Conservation (phyloP, 75 land plant species). For the Larix kaempferi region DNA sequence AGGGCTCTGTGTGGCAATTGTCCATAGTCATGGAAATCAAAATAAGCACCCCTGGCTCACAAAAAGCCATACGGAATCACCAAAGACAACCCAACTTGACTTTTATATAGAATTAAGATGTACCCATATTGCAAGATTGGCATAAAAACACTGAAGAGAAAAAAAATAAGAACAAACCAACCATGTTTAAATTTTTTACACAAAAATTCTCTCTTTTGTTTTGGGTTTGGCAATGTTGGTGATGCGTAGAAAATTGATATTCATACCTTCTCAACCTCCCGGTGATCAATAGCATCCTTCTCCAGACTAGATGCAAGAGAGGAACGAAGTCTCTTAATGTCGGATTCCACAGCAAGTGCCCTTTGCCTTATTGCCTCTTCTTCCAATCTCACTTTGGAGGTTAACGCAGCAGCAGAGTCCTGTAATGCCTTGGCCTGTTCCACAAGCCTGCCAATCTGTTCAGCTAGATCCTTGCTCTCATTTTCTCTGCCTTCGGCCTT, state of each 20-base stretch:
- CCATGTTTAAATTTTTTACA: too few relatives aligned
- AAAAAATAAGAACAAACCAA: too few relatives aligned
- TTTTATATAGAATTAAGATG: not conserved
- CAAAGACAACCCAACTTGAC: not conserved
- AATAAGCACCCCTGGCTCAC: not conserved
- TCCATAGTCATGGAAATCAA: not conserved
- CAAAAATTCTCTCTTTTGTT: too few relatives aligned
- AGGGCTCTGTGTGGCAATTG: too few relatives aligned
- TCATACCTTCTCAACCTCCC: constrained; percentile 46
- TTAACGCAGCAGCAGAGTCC: constrained; percentile 53
- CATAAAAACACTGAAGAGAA: not conserved
- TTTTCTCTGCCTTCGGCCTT: too few relatives aligned
- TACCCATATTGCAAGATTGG: not conserved
- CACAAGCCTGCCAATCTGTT: constrained; percentile 37
- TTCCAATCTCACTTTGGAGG: constrained; percentile 38
- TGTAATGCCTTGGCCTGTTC: constrained; percentile 69
- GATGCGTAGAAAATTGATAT: not conserved
- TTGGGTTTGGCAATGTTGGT: not conserved
- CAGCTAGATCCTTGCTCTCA: constrained; percentile 13
- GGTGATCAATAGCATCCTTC: constrained; percentile 22
- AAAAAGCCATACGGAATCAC: not conserved
- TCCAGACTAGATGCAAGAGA: constrained; percentile 13
- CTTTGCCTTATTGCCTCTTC: constrained; percentile 54
- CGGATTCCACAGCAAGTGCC: constrained; percentile 42
- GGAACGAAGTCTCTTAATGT: constrained; percentile 30